These are phyloP conservation scores for Talaromyces atroroseus DNA, from an alignment of 2,329 filamentous ascomycete species.

Conservation along the genomic window DNA sequence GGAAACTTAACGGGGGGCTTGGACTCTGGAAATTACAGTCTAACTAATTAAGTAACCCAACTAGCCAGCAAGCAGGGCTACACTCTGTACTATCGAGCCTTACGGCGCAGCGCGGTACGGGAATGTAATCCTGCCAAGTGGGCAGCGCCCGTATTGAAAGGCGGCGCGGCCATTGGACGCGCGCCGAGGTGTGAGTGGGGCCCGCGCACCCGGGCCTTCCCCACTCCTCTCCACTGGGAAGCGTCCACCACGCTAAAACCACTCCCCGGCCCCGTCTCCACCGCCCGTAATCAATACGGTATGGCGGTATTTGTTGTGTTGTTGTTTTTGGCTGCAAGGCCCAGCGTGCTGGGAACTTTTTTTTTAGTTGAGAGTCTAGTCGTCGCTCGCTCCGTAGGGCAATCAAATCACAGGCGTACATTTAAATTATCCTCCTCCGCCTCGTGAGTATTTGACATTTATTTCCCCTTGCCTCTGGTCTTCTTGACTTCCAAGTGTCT, in stretches of 20 bases:
- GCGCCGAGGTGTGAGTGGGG: neutral
- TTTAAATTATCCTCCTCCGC: neutral
- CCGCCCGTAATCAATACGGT: neutral
- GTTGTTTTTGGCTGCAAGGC: neutral
- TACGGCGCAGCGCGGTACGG: neutral
- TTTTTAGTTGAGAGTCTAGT: neutral
- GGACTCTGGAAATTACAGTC: too few relatives aligned
- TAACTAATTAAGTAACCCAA: too few relatives aligned
- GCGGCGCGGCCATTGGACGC: neutral
- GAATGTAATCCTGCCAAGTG: neutral
- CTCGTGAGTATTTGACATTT: too few relatives aligned
- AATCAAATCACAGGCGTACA: constrained; percentile 12
- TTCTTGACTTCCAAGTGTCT: neutral
- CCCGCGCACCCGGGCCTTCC: neutral
- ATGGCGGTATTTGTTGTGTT: neutral
- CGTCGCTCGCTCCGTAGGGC: constrained; percentile 13
- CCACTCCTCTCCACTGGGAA: neutral
- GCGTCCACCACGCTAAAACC: neutral
- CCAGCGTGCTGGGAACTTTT: constrained; percentile 11
- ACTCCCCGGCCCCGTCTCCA: neutral
- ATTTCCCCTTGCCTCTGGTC: neutral
- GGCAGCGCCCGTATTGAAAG: neutral
- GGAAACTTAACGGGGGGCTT: too few relatives aligned
- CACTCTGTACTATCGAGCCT: too few relatives aligned
- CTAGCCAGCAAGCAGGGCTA: too few relatives aligned